A percentile compares a stretch with the other conserved stretches of the same genome.
These are phyloP conservation scores for Phytophthora pini DNA, from an alignment of 352 stramenopile species.

Conservation along the genomic window DNA sequence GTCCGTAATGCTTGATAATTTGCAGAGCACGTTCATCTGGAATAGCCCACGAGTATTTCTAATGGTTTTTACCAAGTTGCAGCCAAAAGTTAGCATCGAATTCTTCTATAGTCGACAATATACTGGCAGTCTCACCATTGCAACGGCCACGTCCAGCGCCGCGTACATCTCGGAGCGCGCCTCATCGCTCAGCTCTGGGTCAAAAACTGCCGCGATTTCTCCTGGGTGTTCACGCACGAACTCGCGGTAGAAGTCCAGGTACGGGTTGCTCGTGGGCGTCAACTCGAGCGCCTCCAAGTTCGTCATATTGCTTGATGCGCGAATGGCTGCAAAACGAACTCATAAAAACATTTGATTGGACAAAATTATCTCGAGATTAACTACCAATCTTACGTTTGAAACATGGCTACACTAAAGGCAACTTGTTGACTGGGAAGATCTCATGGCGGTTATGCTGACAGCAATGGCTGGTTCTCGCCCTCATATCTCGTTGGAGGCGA, in stretches of 20 bases:
- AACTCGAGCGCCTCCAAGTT: constrained; percentile 47
- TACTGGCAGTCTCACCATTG: constrained; percentile 59
- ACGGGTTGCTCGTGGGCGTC: constrained; percentile 77
- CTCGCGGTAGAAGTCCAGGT: constrained; percentile 79
- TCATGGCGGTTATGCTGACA: constrained; percentile 31
- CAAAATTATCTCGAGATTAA: constrained; percentile 28
- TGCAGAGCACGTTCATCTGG: constrained; percentile 86
- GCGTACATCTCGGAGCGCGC: constrained; percentile 73
- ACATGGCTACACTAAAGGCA: constrained; percentile 34
- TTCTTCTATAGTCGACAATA: background rate
- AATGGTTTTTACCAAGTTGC: constrained; percentile 7
- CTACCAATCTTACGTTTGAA: constrained; percentile 14
- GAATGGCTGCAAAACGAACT: constrained; percentile 19
- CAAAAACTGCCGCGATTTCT: constrained; percentile 78
- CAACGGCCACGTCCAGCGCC: constrained; percentile 74
- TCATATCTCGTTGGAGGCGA: constrained; percentile 65
- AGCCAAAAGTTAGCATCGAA: constrained; percentile 12
- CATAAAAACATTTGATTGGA: constrained; percentile 13
- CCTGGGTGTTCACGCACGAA: constrained; percentile 64
- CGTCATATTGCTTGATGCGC: constrained; percentile 20
- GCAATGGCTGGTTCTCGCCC: constrained; percentile 59
- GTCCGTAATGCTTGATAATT: constrained; percentile 92
- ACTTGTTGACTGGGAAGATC: background rate
- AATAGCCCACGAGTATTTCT: constrained; percentile 94
- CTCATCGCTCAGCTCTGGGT: constrained; percentile 73